Evolutionary conservation across 192 early-diverging fungal species (phyloP).

Genomic region (Coemansia asiatica): DNA sequence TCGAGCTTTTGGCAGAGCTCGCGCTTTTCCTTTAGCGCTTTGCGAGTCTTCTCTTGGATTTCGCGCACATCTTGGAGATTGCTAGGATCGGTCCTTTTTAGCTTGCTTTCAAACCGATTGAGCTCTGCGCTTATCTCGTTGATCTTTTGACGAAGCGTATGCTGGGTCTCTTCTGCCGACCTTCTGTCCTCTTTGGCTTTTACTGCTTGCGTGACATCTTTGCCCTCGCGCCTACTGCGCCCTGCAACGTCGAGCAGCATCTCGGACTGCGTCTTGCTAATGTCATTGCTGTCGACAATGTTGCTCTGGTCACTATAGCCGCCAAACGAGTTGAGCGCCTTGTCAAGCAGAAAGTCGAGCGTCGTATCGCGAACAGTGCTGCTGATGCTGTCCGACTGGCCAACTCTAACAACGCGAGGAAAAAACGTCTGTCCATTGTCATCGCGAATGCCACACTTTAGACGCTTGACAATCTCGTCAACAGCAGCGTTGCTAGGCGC

Average conservation of each 20-base stretch:
- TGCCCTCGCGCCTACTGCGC: conserved; percentile 15
- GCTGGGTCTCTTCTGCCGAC: conserved; percentile 12
- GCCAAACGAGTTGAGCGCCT: conserved; percentile 54
- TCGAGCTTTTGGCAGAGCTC: conserved; percentile 1
- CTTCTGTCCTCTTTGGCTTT: conserved; percentile 16
- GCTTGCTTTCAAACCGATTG: conserved; percentile 17
- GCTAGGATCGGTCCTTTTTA: conserved; percentile 24
- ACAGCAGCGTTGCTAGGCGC: conserved; percentile 96
- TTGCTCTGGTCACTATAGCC: conserved; percentile 1
- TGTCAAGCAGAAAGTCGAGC: conserved; percentile 68
- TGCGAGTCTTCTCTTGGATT: conserved; percentile 20
- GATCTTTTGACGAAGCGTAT: conserved; percentile 18
- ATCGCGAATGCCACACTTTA: conserved; percentile 72
- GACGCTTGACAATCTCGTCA: conserved; percentile 89
- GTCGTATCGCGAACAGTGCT: conserved; percentile 69
- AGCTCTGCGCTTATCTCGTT: conserved; percentile 31
- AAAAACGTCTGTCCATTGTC: conserved; percentile 56
- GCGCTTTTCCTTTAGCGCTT: conserved; percentile 21
- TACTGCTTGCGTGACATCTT: conserved; percentile 7
- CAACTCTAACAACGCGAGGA: conserved; percentile 82
- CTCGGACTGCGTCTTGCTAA: conserved; percentile 25
- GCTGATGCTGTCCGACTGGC: conserved; percentile 72
- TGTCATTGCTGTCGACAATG: not conserved
- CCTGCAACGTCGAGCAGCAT: conserved; percentile 31
- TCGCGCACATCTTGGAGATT: conserved; percentile 15